A percentile compares a stretch with the other conserved stretches of the same genome.
These are phyloP conservation scores for Pythium dissotocum DNA, from an alignment of 352 stramenopile species.

Conservation along the genomic window DNA sequence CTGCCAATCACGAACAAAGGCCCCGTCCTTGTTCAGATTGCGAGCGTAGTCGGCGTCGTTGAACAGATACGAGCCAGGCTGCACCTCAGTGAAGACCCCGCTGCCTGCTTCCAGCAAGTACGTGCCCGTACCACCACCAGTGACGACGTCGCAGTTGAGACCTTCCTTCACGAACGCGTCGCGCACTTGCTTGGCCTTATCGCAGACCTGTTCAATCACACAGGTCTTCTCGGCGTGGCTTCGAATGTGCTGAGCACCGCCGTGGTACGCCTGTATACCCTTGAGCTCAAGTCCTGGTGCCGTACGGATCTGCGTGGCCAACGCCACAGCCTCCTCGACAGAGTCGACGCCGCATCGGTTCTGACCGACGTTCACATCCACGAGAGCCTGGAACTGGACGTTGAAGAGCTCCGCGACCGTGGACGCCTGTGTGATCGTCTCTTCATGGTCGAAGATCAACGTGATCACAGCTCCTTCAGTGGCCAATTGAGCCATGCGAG, in stretches of 20 bases:
- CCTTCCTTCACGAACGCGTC: slow-evolving; percentile 35
- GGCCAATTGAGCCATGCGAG: slow-evolving; percentile 49
- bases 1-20: slow-evolving; percentile 46
- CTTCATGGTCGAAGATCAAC: slow-evolving; percentile 59
- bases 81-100: slow-evolving; percentile 73
- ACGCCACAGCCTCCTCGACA: slow-evolving; percentile 39
- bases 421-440: slow-evolving; percentile 44
- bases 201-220: slow-evolving; percentile 41
- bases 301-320: slow-evolving; percentile 40
- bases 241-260: slow-evolving; percentile 72
- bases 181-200: slow-evolving; percentile 43
- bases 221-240: slow-evolving; percentile 46
- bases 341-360: slow-evolving; percentile 70
- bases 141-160: slow-evolving; percentile 62
- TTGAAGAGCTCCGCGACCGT: slow-evolving; percentile 24
- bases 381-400: slow-evolving; percentile 53
- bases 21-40: slow-evolving; percentile 48
- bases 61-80: slow-evolving; percentile 78
- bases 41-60: slow-evolving; percentile 73
- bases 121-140: slow-evolving; percentile 68
- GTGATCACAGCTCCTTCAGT: slow-evolving; percentile 45
- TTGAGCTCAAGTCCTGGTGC: slow-evolving; percentile 35
- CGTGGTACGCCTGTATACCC: slow-evolving; percentile 78
- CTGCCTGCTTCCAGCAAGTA: slow-evolving; percentile 61
- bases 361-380: slow-evolving; percentile 79